Base-by-base conservation (phyloP, 768 basidiomycete species). In the Mycena epipterygia region DNA sequence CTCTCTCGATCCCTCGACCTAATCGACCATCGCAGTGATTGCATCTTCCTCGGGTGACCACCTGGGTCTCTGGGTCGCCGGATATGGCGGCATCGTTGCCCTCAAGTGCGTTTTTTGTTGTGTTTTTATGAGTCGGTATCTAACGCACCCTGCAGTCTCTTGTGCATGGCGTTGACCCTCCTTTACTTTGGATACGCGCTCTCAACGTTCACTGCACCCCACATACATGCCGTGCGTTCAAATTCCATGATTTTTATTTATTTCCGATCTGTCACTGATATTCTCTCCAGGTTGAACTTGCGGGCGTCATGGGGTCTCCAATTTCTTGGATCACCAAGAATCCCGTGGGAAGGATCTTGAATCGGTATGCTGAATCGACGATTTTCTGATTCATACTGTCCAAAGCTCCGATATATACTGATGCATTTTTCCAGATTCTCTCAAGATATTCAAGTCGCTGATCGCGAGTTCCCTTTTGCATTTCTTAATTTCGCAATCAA, bases 301-400 rank as follows among this genome's bases (percentile, higher is more conserved):
- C 58, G 1, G 70, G 70, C 11, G 59, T 71, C 30, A 65, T 71
- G 59, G 44, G 58, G 11, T 58, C 70, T 21, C 64, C 64, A 3
- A 57, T 71, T 13, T 71, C 70, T 14, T 71, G 70, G 70, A 71
- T 71, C 23, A 66, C 64, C 35, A 61, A 65, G 48, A 71, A 56
- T 62, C 64, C 64, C 2, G 52, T 61, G 9, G 70, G 70, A 3
- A 71, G 52, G 35, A 62, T 71, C 30, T 56, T 71, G 44, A 71
- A 71, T 42, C 51, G 70, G 69, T 65, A 49, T 49, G 55, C 41
- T 35, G 21, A 33, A 55, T 55, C 30, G 51, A 29, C 48, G 51
- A 9, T 30, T 32, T 32, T 5, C 51, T 11, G 30, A 52, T 32
- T 51, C 48, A 30, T 4, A 51, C 32, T 53, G 5, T 27, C 46